phyloP scores from a whole-genome alignment of 2,329 filamentous ascomycete species.

The Trichoderma semiorbis region DNA sequence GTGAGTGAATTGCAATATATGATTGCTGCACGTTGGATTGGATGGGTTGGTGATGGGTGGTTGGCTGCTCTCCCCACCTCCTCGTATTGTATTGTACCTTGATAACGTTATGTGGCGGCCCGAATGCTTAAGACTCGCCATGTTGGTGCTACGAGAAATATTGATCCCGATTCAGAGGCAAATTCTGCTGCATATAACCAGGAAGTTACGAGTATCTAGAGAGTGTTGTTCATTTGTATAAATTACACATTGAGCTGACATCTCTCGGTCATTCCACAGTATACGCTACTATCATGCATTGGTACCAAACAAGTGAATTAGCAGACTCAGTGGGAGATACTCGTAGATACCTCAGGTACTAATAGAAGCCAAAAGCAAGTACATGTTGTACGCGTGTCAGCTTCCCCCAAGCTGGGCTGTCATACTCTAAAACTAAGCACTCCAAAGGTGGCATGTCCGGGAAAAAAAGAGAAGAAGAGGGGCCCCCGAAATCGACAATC shows the following conservation, averaged over 20 bases:
- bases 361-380: neutral
- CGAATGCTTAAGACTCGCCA: neutral
- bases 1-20: neutral
- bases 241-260: neutral
- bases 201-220: neutral
- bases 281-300: too few relatives aligned
- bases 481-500: neutral
- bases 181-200: neutral
- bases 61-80: neutral
- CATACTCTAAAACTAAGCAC: neutral
- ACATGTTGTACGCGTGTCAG: neutral
- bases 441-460: neutral
- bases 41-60: neutral
- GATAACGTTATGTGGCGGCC: neutral
- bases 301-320: neutral
- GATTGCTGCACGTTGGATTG: neutral
- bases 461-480: neutral
- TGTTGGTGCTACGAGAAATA: neutral
- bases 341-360: neutral
- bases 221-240: neutral
- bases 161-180: neutral
- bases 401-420: neutral
- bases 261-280: neutral
- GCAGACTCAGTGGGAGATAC: neutral
- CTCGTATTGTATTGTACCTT: neutral